These are phyloP conservation scores for Tillandsia fasciculata DNA, from an alignment of 176 grass and related monocot species.

Conservation along the genomic window DNA sequence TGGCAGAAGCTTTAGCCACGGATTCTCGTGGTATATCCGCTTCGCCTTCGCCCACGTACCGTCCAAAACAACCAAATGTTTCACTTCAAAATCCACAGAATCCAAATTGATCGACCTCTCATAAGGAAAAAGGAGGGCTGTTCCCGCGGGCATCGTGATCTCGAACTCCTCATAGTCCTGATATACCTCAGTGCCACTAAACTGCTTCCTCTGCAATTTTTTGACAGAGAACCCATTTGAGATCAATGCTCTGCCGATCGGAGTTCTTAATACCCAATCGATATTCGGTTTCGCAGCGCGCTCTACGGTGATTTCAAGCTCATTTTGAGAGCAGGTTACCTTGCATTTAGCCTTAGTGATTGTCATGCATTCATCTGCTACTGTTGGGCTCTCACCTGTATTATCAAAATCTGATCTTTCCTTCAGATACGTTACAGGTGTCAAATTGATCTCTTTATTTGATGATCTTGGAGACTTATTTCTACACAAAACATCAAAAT, in stretches of 20 bases:
- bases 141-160: constrained; percentile 51
- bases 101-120: constrained; percentile 58
- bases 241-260: constrained; percentile 40
- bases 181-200: constrained; percentile 30
- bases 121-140: constrained; percentile 66
- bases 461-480: neutral
- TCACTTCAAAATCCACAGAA: constrained; percentile 50
- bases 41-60: constrained; percentile 95
- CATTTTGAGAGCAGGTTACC: constrained; percentile 42
- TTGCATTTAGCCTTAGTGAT: constrained; percentile 40
- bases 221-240: constrained; percentile 55
- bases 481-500: neutral
- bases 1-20: constrained; percentile 76
- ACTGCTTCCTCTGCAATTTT: constrained; percentile 65
- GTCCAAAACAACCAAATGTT: constrained; percentile 69
- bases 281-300: constrained; percentile 71
- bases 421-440: neutral
- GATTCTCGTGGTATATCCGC: constrained; percentile 94
- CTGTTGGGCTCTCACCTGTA: constrained; percentile 12
- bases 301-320: constrained; percentile 51
- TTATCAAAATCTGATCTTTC: constrained; percentile 15
- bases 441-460: constrained; percentile 2
- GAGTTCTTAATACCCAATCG: constrained; percentile 44
- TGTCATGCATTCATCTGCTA: constrained; percentile 17
- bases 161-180: constrained; percentile 56